Base-by-base conservation (phyloP, 768 basidiomycete species). In the Termitomyces titanicus region DNA sequence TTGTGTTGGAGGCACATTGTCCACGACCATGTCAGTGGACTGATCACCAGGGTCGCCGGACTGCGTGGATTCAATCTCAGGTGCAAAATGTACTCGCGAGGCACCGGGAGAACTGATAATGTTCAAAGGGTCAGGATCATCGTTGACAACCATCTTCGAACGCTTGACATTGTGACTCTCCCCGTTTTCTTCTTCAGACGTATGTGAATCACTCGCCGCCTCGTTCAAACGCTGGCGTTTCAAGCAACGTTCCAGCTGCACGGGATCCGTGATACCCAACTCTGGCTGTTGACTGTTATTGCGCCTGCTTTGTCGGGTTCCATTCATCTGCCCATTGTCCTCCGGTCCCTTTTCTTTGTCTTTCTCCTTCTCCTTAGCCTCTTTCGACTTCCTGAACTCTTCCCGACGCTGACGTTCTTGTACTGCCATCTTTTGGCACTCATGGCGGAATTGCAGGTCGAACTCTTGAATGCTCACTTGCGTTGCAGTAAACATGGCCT, bases 401-500 rank as follows among this genome's bases (percentile, higher is more conserved):
- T 81, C 80, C 55, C 82, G 69, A 61, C 89, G 76, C 71, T 85
- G 81, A 56, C 84, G 73, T 66, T 95, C 90, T 49, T 86, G 76
- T 37, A 70, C 78, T 13, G 92, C 89, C 90, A 95, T 94, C 59
- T 90, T 79, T 66, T 89, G 86, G 67, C 95, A 98, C 68, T 98
- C 96, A 25, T 85, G 55, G 48, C 77, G 75, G 68, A 97, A 88
- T 50, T 82, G 78, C 0, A 80, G 78, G 64, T 96, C 94, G 62
- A 94, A 92, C 64, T 91, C 89, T 62, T 89, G 83, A 52, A 93
- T 82, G 74, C 90, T 87, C 60, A 95, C 88, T 65, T 97, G 79
- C 1, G 91, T 79, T 17, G 91, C 88, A 22, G 85, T 92, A 58
- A 86, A 82, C 92, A 99, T 92, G 38, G 92, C 88, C 57, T 92